Base-by-base conservation (phyloP, 176 grass and related monocot genomes). In the Triticum dicoccoides region DNA sequence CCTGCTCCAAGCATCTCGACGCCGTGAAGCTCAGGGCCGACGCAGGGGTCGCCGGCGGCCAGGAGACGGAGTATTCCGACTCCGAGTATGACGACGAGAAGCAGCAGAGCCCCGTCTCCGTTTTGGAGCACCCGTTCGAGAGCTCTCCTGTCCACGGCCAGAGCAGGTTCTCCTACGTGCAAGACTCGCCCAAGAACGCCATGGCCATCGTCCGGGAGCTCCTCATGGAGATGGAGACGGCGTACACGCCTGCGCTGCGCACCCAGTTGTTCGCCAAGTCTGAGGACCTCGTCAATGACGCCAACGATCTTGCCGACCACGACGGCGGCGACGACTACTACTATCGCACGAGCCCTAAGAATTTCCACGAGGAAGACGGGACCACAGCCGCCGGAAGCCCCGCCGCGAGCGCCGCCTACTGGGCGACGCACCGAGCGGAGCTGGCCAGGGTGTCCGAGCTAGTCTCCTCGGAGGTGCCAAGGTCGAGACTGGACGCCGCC, bases 41-140 rank as follows among this genome's bases (percentile, higher is more conserved):
- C 63, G 83, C 11, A 42, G 20, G 0, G 56, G 21, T 6, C 25
- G 11, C 0, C 13, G 18, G 20, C 10, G 78, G 5, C 20, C 58
- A 33, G 76, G 59, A 13, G 10, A 52, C n/a, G 27, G 59, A 8
- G 9, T 77, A 89, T 2, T 61, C 69, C 25, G 88, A 77, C 41
- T 72, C 23, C 35, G 89, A 89, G 33, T 47, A 21, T 65, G 87
- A 92, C 41, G 86, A 82, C 39, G 81, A 90, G 69, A 91, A 94
- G 92, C 94, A 94, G 87, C 69, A 86, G 25, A 99, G 94, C 86
- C 94, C 97, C 4, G 85, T 94, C 1, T 99, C 97, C 20, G 97
- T 99, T 20, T 69, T 96, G 30, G 97, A 98, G 38, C 84, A 96
- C 49, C 88, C 91, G 17, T 91, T 86, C 71, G 90, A 85, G 23